These are phyloP conservation scores for Fraxinus cuspidata DNA, from an alignment of 257 asterid species.

Conservation along the genomic window DNA sequence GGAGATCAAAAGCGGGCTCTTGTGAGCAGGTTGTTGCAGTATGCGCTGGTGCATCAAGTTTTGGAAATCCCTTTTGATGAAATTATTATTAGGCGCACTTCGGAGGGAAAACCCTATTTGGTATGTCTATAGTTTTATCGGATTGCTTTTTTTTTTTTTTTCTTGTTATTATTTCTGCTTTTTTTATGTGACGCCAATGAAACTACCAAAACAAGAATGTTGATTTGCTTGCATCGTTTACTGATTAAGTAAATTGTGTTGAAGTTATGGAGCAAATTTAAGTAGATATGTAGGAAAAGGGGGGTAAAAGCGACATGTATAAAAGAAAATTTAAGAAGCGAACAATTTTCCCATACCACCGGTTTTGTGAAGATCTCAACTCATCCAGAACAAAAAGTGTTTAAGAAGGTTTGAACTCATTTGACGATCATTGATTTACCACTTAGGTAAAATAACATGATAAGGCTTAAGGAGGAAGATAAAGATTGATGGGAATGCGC, in stretches of 20 bases:
- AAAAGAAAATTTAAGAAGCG: not conserved
- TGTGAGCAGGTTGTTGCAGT: conserved; percentile 80
- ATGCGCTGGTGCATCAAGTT: conserved; percentile 59
- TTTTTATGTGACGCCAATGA: not conserved
- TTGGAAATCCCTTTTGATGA: conserved; percentile 58
- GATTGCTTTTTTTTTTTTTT: not conserved
- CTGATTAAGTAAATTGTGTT: conserved; percentile 6
- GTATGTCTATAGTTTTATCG: conserved; percentile 29
- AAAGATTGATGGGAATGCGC: not conserved
- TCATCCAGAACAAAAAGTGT: not conserved
- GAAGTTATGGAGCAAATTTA: not conserved
- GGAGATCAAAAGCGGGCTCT: conserved; percentile 71
- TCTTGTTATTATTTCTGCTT: not conserved
- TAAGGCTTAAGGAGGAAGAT: not conserved
- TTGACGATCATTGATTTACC: not conserved
- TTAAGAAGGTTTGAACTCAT: not conserved
- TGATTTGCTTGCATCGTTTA: not conserved
- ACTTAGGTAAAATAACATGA: not conserved
- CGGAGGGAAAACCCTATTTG: conserved; percentile 79
- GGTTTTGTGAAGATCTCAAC: not conserved
- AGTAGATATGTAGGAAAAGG: too few relatives aligned
- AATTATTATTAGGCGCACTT: conserved; percentile 55
- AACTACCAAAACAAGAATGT: not conserved
- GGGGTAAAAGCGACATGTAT: not conserved
- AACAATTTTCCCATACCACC: not conserved